Base-by-base conservation (phyloP, 2,329 filamentous ascomycete species). In the Calonectria ilicicola region DNA sequence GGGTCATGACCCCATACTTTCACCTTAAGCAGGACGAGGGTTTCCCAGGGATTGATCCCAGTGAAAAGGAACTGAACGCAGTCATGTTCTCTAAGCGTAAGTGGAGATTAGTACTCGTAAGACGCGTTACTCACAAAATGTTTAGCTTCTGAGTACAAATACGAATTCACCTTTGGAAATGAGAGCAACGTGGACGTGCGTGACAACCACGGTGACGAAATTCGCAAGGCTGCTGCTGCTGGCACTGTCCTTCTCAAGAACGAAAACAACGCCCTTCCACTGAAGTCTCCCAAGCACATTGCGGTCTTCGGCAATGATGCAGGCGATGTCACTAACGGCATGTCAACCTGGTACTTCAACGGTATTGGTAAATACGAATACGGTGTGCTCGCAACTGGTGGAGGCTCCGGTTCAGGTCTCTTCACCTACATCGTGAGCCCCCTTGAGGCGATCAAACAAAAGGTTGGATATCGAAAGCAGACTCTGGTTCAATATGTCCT, bases 191-290 rank as follows among this genome's bases (percentile, higher is more conserved):
- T 51, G 71, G 83, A 85, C 65, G 83, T 84, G 42, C 87, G 88
- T 0, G 89, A 87, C 46, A 86, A 92, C 75, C 88, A 91, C 42
- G 89, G 86, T 15, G 80, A 86, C 2, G 81, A 91, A 3, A 85
- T 90, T 73, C 85, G 89, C 56, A 89, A 88, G 86, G 87, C 91
- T 73, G 86, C 79, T 35, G 79, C 81, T 17, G 82, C 79, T 65
- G 92, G 92, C 38, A 92, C 89, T 26, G 91, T 95, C 19, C 87
- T 96, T 5, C 85, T 96, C 71, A 96, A 95, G 87, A 95, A 95
- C 82, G 85, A 84, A 17, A 87, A 87, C 73, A 87, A 87, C 46
- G 86, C 87, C 5, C 85, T 94, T 19, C 93, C 93, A 0, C 84
- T 91, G 40, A 87, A 87, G 75, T 82, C 82, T 3, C 86, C 86